A percentile compares a stretch with the other conserved stretches of the same genome.
These are phyloP conservation scores for Mycosarcoma maydis DNA, from an alignment of 1,284 basidiomycete genomes.

Conservation along the genomic window DNA sequence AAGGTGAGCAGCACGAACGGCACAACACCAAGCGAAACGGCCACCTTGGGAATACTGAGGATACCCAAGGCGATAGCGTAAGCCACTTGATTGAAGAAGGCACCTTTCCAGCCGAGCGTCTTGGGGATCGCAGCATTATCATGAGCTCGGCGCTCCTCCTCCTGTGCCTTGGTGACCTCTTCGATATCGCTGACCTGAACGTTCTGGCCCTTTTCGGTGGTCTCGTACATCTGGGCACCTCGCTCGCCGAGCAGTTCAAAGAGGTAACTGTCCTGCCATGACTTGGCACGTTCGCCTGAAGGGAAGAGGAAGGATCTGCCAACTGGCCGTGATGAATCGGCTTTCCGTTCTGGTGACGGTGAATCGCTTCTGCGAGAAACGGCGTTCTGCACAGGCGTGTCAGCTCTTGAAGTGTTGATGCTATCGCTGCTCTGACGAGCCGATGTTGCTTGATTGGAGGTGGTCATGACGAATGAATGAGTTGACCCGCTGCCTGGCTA, in stretches of 20 bases:
- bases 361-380: slow-evolving; percentile 22
- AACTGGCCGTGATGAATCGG: slow-evolving; percentile 19
- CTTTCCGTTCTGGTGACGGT: slow-evolving; percentile 27
- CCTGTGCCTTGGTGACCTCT: slow-evolving; percentile 27
- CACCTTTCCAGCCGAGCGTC: slow-evolving; percentile 55
- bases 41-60: slow-evolving; percentile 53
- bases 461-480: slow-evolving; percentile 4
- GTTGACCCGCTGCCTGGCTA: not conserved
- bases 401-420: slow-evolving; percentile 26
- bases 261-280: slow-evolving; percentile 47
- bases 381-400: slow-evolving; percentile 4
- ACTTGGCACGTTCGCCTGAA: slow-evolving; percentile 41
- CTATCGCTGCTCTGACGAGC: slow-evolving; percentile 38
- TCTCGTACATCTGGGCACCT: slow-evolving; percentile 31
- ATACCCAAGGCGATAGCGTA: slow-evolving; percentile 60
- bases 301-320: slow-evolving; percentile 48
- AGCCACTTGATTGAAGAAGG: slow-evolving; percentile 57
- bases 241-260: slow-evolving; percentile 42
- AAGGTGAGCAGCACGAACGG: slow-evolving; percentile 52
- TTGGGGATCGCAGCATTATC: slow-evolving; percentile 42
- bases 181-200: slow-evolving; percentile 46
- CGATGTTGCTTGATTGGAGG: slow-evolving; percentile 14
- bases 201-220: slow-evolving; percentile 35
- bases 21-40: slow-evolving; percentile 57
- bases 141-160: slow-evolving; percentile 16